A percentile compares a stretch with the other conserved stretches of the same genome.
Conservation (phyloP, 2,329 filamentous ascomycete species). For the Celoporthe dispersa region DNA sequence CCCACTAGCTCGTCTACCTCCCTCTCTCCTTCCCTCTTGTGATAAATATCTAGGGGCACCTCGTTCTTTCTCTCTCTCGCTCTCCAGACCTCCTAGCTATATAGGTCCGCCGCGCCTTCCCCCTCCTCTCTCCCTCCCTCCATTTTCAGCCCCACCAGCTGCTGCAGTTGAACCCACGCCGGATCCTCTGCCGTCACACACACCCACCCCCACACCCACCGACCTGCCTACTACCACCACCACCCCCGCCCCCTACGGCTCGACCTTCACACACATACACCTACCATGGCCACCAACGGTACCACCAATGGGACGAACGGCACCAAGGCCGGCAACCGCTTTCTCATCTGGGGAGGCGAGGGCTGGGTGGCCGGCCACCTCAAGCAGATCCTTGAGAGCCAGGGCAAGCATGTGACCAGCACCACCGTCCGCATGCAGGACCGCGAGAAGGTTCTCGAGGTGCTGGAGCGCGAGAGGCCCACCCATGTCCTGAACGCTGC, state of each 20-base stretch:
- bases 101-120: not conserved
- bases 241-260: not conserved
- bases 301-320: conserved; percentile 38
- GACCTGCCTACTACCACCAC: not conserved
- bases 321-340: conserved; percentile 41
- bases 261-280: not conserved
- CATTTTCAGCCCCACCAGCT: not conserved
- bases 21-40: not conserved
- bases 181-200: not conserved
- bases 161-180: not conserved
- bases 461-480: conserved; percentile 63
- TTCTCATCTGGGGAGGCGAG: conserved; percentile 67
- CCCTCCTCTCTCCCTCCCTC: not conserved
- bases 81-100: not conserved
- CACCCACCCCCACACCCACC: not conserved
- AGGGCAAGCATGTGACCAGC: conserved; percentile 63
- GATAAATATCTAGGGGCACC: not conserved
- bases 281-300: conserved; percentile 33
- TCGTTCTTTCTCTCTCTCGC: not conserved
- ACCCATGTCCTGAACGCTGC: conserved; percentile 71
- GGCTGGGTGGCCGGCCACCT: conserved; percentile 69
- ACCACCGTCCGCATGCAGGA: conserved; percentile 71
- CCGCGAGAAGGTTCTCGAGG: conserved; percentile 57
- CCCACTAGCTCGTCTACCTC: not conserved
- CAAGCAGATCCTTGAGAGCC: conserved; percentile 58